Evolutionary conservation across 352 stramenopile species (phyloP).

Genomic region (Thalassiosira tumida): DNA sequence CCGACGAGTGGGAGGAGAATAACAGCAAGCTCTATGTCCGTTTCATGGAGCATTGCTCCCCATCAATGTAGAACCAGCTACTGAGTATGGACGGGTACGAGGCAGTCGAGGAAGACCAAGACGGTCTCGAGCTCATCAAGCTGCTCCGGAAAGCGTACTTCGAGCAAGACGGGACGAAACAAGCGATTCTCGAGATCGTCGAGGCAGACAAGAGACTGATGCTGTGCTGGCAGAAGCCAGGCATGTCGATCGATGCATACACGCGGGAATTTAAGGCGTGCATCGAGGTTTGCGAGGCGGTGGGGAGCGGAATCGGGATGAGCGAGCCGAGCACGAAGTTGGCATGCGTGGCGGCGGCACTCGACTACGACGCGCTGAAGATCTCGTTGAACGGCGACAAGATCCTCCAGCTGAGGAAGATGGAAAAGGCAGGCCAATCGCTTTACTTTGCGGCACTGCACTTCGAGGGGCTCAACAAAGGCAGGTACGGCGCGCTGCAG

Average conservation of each 20-base stretch:
- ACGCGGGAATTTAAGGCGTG: not conserved
- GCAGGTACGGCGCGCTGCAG: not conserved
- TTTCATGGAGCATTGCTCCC: not conserved
- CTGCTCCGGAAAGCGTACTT: not conserved
- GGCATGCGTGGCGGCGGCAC: no score
- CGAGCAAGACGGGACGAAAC: not conserved
- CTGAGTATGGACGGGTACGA: not conserved
- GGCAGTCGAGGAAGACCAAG: not conserved
- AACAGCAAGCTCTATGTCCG: not conserved
- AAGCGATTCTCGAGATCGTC: not conserved
- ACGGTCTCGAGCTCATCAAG: not conserved
- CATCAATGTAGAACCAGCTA: not conserved
- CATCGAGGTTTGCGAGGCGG: not conserved
- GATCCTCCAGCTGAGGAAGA: not conserved
- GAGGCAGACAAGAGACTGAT: not conserved
- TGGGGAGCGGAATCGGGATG: not conserved
- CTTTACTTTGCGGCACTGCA: not conserved
- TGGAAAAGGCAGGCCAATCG: not conserved
- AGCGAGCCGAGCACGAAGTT: not conserved
- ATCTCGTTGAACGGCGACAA: not conserved
- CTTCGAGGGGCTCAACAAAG: not conserved
- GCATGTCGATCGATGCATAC: not conserved
- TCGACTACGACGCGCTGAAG: not conserved
- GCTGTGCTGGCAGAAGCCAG: not conserved
- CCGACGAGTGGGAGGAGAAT: not conserved